These are phyloP conservation scores for Ganoderma lucidum DNA, from an alignment of 1,284 basidiomycete species.

Conservation along the genomic window DNA sequence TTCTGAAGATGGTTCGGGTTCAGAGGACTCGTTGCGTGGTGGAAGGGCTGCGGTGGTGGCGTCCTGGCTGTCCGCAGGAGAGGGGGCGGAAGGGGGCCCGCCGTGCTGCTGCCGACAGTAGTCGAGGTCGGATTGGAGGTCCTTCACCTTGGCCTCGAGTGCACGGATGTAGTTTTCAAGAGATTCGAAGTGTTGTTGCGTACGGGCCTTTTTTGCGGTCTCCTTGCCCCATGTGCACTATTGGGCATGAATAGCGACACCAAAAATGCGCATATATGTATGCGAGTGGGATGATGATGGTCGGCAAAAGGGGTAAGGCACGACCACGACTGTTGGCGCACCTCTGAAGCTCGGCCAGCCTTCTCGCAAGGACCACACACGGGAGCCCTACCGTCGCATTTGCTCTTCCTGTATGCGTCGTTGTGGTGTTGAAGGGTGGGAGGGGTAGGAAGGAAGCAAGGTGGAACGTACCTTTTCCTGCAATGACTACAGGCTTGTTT, in stretches of 20 bases:
- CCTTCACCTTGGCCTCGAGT: conserved; percentile 52
- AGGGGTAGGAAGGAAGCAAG: neutral
- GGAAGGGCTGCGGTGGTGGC: neutral
- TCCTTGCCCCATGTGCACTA: conserved; percentile 66
- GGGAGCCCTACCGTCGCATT: conserved; percentile 60
- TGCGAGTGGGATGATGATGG: neutral
- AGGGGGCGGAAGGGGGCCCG: conserved; percentile 18
- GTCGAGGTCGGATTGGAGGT: conserved; percentile 56
- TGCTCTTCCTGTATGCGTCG: conserved; percentile 52
- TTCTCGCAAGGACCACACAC: conserved; percentile 54
- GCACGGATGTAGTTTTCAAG: conserved; percentile 56
- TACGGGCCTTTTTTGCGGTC: conserved; percentile 55
- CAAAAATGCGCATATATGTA: neutral
- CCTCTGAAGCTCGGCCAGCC: conserved; percentile 52
- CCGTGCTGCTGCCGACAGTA: conserved; percentile 49
- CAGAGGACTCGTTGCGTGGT: conserved; percentile 1
- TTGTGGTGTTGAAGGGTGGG: neutral
- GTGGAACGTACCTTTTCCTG: conserved; percentile 50
- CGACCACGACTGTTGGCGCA: conserved; percentile 34
- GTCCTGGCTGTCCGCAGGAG: neutral
- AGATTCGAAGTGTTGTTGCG: conserved; percentile 62
- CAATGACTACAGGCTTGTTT: conserved; percentile 62
- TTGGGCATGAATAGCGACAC: neutral
- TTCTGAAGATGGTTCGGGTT: conserved; percentile 24
- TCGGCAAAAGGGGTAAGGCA: neutral